These are phyloP conservation scores for Stephania cephalantha DNA, from an alignment of 164 flowering plant genomes.

Conservation along the genomic window DNA sequence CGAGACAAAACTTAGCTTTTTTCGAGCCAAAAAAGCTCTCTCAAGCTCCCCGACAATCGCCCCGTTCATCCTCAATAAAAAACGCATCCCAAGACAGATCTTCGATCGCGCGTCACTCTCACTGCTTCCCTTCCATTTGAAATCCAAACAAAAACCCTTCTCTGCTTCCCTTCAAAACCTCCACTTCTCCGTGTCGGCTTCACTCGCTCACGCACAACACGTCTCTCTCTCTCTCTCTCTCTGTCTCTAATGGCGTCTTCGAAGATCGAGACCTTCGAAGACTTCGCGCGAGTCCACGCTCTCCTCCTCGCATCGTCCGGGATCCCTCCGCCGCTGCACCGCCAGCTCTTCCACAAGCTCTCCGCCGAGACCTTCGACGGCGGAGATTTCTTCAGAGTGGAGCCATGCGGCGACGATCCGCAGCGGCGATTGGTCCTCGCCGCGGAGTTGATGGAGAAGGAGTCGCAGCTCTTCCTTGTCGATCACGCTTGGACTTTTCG, in stretches of 20 bases:
- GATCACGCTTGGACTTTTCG: constrained; percentile 99
- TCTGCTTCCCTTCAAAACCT: neutral
- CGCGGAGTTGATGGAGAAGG: constrained; percentile 46
- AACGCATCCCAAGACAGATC: no score
- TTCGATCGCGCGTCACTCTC: no score
- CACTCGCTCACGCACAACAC: neutral
- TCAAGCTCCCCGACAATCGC: no score
- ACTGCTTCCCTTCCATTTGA: no score
- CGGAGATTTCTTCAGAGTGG: constrained; percentile 70
- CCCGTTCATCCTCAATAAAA: no score
- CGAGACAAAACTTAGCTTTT: no score
- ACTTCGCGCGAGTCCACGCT: constrained; percentile 65
- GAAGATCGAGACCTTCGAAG: constrained; percentile 41
- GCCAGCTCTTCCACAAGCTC: constrained; percentile 65
- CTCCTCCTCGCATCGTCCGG: constrained; percentile 73
- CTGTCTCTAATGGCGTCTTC: constrained; percentile 1
- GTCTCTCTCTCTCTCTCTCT: neutral
- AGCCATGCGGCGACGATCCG: constrained; percentile 59
- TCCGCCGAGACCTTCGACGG: constrained; percentile 72
- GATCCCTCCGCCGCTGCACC: constrained; percentile 57
- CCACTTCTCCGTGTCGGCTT: neutral
- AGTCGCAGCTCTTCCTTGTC: constrained; percentile 65
- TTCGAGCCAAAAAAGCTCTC: no score
- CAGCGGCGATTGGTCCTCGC: constrained; percentile 66
- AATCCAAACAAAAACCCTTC: neutral